Evolutionary conservation across 164 flowering plant species (phyloP).

Genomic region (Tinospora cordifolia): DNA sequence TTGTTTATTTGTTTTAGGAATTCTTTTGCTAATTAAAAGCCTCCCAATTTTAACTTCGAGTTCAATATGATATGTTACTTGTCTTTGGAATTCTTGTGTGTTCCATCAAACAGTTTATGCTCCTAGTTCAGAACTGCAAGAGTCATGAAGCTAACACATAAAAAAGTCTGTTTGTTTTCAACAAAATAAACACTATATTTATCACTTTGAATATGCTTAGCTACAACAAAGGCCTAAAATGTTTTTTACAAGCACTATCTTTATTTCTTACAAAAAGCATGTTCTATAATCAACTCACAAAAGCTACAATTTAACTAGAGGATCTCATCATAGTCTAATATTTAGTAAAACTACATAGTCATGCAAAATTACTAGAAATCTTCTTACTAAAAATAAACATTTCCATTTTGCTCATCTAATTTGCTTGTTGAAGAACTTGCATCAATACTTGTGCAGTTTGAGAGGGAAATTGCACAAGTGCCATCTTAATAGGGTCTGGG

Average conservation of each 20-base stretch:
- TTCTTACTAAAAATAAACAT: not conserved
- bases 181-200: not conserved
- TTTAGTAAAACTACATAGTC: not conserved
- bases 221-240: not conserved
- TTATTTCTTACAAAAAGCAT: not conserved
- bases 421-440: conserved; percentile 52
- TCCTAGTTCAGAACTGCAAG: not conserved
- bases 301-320: not conserved
- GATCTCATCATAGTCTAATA: not conserved
- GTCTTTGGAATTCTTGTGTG: no score
- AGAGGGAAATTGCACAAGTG: conserved; percentile 50
- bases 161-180: not conserved
- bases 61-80: no score
- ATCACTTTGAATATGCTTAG: not conserved
- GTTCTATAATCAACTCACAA: not conserved
- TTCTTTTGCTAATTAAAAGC: no score
- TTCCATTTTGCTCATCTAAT: not conserved
- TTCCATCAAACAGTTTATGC: not conserved
- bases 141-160: not conserved
- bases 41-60: no score
- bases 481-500: conserved; percentile 32
- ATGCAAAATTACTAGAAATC: not conserved
- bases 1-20: no score
- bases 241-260: no score
- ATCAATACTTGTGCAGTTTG: conserved; percentile 34